phyloP scores from a whole-genome alignment of 2,329 filamentous ascomycete genomes.

The Camillea tinctor region DNA sequence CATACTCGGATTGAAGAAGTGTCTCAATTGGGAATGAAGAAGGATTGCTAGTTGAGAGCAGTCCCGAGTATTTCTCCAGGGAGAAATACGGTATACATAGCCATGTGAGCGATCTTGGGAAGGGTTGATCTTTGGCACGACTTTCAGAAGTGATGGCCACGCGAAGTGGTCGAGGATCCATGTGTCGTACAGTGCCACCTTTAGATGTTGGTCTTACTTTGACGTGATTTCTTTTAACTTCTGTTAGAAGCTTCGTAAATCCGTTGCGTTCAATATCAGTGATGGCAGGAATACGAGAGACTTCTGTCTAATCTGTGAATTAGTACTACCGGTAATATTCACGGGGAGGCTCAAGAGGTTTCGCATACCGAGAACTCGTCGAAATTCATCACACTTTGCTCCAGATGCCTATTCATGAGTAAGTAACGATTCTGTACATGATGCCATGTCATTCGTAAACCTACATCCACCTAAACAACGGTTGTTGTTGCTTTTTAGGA shows the following conservation, averaged over 20 bases:
- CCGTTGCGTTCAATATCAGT: conserved; percentile 31
- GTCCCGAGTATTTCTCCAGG: conserved; percentile 35
- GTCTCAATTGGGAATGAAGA: conserved; percentile 22
- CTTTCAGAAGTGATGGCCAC: conserved; percentile 29
- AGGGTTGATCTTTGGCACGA: conserved; percentile 16
- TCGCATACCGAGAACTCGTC: conserved; percentile 40
- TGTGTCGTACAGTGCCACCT: conserved; percentile 39
- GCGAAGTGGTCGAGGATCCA: conserved; percentile 42
- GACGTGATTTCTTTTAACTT: conserved; percentile 37
- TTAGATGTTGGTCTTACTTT: conserved; percentile 39
- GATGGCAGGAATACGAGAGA: conserved; percentile 34
- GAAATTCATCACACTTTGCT: conserved; percentile 41
- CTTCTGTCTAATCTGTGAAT: conserved; percentile 21
- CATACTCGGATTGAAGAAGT: conserved; percentile 20
- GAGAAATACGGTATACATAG: conserved; percentile 48
- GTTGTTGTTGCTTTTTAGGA: conserved; percentile 28
- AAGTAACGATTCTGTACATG: conserved; percentile 16
- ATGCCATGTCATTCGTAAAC: not conserved
- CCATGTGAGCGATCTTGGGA: conserved; percentile 35
- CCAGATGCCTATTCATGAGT: conserved; percentile 26
- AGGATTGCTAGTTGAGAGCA: conserved; percentile 9
- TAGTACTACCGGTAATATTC: not conserved
- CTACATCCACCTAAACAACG: conserved; percentile 43
- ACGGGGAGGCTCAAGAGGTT: not conserved
- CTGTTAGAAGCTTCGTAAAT: conserved; percentile 36